Conservation (phyloP, 768 basidiomycete genomes). For the Antrodiella citrinella region DNA sequence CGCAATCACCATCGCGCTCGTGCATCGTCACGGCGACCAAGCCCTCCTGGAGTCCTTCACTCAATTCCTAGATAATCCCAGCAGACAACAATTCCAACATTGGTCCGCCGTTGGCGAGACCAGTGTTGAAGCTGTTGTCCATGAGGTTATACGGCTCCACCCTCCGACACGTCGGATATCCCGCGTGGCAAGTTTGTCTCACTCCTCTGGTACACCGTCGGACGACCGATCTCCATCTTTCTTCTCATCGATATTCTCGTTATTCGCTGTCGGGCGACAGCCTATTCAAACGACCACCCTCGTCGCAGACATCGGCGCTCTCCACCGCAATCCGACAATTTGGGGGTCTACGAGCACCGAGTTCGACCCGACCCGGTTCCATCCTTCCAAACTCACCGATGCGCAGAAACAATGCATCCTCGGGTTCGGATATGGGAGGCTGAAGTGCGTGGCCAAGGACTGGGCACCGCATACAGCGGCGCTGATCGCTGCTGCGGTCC, state of each 20-base stretch:
- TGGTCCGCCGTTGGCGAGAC: neutral
- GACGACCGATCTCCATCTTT: too few relatives aligned
- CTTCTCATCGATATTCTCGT: neutral
- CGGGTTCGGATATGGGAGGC: constrained; percentile 41
- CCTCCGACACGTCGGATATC: constrained; percentile 44
- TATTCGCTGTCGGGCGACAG: neutral
- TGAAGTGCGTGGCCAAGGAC: constrained; percentile 38
- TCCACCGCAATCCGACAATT: constrained; percentile 19
- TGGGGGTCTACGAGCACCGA: constrained; percentile 29
- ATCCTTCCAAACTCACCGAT: constrained; percentile 21
- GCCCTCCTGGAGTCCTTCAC: constrained; percentile 21
- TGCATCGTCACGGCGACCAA: constrained; percentile 13
- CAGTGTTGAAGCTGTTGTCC: constrained; percentile 28
- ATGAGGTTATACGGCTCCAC: constrained; percentile 40
- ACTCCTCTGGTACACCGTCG: too few relatives aligned
- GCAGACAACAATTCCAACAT: constrained; percentile 20
- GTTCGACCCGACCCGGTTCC: constrained; percentile 38
- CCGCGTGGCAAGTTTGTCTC: constrained; percentile 12
- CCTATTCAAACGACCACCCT: neutral
- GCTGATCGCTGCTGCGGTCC: constrained; percentile 28
- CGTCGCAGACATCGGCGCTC: constrained; percentile 12
- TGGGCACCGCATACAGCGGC: constrained; percentile 49
- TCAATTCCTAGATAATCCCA: constrained; percentile 28
- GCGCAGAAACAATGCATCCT: constrained; percentile 18
- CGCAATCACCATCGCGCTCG: constrained; percentile 34